Conservation (phyloP, 345 rosid species). For the Murraya paniculata region DNA sequence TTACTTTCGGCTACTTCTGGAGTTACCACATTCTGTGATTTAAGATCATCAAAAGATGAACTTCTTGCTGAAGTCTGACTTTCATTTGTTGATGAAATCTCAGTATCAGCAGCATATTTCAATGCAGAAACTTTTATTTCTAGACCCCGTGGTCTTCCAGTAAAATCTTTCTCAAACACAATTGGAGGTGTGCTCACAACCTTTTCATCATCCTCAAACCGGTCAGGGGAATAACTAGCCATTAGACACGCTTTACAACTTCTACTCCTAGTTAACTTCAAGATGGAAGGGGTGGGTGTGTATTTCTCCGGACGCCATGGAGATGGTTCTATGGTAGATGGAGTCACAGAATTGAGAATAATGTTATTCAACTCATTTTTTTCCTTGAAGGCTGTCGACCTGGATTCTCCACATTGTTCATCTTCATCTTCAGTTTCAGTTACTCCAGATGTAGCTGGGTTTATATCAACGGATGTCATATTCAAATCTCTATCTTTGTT, state of each 20-base stretch:
- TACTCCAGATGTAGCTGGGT: constrained; percentile 20
- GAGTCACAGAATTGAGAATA: constrained; percentile 26
- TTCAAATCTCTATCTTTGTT: constrained; percentile 22
- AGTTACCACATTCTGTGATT: constrained; percentile 29
- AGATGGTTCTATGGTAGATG: constrained; percentile 40
- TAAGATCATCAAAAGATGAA: constrained; percentile 33
- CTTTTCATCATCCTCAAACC: constrained; percentile 34
- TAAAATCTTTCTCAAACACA: constrained; percentile 33
- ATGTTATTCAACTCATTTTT: constrained; percentile 16
- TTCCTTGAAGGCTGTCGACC: constrained; percentile 26
- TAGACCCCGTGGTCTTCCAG: constrained; percentile 36
- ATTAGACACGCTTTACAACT: constrained; percentile 62
- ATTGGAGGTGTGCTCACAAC: constrained; percentile 35
- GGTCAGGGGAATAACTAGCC: constrained; percentile 22
- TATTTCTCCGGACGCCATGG: constrained; percentile 38
- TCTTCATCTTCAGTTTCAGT: constrained; percentile 31
- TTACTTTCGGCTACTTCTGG: constrained; percentile 17
- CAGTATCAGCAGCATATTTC: constrained; percentile 24
- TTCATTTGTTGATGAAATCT: constrained; percentile 32
- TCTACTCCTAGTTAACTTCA: constrained; percentile 55
- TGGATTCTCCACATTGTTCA: constrained; percentile 26
- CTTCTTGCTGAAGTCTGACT: constrained; percentile 32
- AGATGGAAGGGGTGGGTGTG: constrained; percentile 31
- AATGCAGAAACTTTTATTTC: constrained; percentile 26
- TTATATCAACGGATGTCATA: constrained; percentile 18